Percentiles rank a stretch among this genome's conserved stretches.
phyloP scores from a whole-genome alignment of 169 alveolate genomes.

The Cryptosporidium muris region DNA sequence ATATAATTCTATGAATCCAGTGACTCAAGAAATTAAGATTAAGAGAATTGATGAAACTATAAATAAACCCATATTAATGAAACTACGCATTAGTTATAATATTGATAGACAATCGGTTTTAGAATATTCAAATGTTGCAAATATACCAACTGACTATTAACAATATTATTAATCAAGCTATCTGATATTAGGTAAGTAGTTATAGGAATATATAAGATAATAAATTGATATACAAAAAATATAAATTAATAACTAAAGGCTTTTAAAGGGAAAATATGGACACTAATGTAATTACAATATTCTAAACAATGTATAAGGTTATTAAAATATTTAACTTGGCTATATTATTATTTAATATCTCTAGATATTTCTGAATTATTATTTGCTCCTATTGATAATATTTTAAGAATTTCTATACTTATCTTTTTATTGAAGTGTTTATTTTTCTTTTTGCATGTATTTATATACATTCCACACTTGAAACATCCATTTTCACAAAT shows the following conservation, averaged over 20 bases:
- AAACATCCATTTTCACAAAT: conserved; percentile 51
- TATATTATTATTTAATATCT: neutral
- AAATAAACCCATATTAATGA: conserved; percentile 30
- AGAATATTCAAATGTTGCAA: conserved; percentile 60
- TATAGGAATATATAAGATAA: too few relatives aligned
- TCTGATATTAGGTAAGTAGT: neutral
- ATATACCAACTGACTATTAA: conserved; percentile 55
- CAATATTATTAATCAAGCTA: neutral
- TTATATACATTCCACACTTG: conserved; percentile 27
- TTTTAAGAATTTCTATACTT: conserved; percentile 11
- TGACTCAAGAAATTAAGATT: conserved; percentile 24
- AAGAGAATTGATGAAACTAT: conserved; percentile 9
- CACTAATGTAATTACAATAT: neutral
- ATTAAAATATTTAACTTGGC: neutral
- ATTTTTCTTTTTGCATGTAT: conserved; percentile 53
- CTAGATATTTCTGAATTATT: neutral
- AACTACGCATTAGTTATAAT: conserved; percentile 33
- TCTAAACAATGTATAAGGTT: neutral
- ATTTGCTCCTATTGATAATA: too few relatives aligned
- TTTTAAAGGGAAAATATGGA: neutral
- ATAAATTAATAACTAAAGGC: too few relatives aligned
- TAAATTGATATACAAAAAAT: too few relatives aligned
- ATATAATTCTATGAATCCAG: conserved; percentile 31
- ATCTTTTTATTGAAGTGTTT: conserved; percentile 39
- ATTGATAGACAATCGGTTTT: conserved; percentile 32